phyloP scores from a whole-genome alignment of 208 protist species.

The Acanthamoeba triangularis region DNA sequence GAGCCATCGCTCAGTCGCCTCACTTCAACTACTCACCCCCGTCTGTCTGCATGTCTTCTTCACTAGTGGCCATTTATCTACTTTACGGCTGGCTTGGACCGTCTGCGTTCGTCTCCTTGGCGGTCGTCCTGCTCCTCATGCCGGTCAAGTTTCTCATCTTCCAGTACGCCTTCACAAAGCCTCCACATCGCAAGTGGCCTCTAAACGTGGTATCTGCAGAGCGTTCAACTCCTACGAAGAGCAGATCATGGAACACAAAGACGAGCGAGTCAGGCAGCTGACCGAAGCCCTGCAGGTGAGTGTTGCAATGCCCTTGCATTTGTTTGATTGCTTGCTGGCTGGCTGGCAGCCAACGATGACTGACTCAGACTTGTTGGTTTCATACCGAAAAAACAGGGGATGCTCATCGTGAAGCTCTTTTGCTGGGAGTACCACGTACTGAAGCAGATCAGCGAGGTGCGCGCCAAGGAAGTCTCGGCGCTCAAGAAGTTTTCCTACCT shows the following conservation, averaged over 20 bases:
- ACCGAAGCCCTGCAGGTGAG: slow-evolving; percentile 15
- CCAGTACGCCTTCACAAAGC: neutral
- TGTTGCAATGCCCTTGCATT: too few species aligned
- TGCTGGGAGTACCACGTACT: slow-evolving; percentile 19
- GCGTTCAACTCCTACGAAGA: neutral
- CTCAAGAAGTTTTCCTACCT: slow-evolving; percentile 16
- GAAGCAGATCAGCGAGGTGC: slow-evolving; percentile 40
- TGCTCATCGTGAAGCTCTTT: slow-evolving; percentile 1
- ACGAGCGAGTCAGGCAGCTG: slow-evolving; percentile 19
- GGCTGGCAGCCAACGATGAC: too few species aligned
- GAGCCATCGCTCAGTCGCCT: neutral
- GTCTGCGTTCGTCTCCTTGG: neutral
- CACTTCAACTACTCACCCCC: neutral
- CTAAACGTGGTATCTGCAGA: neutral
- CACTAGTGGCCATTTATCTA: neutral
- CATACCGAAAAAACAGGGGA: slow-evolving; percentile 1
- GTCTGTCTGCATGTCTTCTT: neutral
- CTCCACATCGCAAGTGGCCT: neutral
- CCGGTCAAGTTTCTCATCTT: slow-evolving; percentile 3
- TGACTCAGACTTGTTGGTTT: neutral
- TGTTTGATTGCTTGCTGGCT: neutral
- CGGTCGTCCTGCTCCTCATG: neutral
- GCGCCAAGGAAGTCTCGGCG: neutral
- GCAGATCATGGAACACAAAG: neutral
- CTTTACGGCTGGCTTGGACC: neutral